Evolutionary conservation across 2,329 filamentous ascomycete species (phyloP).

Genomic region (Aspergillus vadensis): DNA sequence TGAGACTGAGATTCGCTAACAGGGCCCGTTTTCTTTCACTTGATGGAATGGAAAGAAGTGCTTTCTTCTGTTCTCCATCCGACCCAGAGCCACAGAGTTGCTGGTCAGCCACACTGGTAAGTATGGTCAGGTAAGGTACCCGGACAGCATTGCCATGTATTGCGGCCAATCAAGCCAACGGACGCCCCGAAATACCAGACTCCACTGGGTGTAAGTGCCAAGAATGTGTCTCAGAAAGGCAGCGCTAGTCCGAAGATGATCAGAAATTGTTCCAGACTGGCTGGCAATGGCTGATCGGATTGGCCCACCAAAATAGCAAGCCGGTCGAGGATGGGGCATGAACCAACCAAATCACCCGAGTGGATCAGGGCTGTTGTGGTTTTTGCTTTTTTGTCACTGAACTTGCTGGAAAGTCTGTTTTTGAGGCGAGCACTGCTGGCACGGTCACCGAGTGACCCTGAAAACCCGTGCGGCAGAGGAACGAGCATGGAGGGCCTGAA

Average conservation of each 20-base stretch:
- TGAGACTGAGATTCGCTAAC: neutral
- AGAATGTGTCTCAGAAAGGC: neutral
- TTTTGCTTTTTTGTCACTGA: conserved; percentile 10
- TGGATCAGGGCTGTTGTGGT: conserved; percentile 13
- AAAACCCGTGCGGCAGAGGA: neutral
- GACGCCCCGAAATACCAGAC: neutral
- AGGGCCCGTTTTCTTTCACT: too few relatives aligned
- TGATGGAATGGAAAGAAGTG: neutral
- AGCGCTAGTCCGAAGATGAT: conserved; percentile 13
- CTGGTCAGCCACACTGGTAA: conserved; percentile 1
- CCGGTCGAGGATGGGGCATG: neutral
- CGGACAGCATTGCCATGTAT: neutral
- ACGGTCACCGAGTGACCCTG: neutral
- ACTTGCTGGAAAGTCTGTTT: neutral
- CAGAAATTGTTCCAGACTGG: conserved; percentile 19
- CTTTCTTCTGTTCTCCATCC: neutral
- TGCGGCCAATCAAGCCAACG: neutral
- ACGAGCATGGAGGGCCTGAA: neutral
- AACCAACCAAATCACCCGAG: neutral
- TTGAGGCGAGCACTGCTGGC: neutral
- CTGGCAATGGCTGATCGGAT: conserved; percentile 7
- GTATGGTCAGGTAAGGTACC: conserved; percentile 1
- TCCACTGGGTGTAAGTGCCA: neutral
- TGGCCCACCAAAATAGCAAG: conserved; percentile 20
- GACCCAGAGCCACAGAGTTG: neutral